Evolutionary conservation across 1,284 basidiomycete species (phyloP).

Genomic region (Schizophyllum commune): DNA sequence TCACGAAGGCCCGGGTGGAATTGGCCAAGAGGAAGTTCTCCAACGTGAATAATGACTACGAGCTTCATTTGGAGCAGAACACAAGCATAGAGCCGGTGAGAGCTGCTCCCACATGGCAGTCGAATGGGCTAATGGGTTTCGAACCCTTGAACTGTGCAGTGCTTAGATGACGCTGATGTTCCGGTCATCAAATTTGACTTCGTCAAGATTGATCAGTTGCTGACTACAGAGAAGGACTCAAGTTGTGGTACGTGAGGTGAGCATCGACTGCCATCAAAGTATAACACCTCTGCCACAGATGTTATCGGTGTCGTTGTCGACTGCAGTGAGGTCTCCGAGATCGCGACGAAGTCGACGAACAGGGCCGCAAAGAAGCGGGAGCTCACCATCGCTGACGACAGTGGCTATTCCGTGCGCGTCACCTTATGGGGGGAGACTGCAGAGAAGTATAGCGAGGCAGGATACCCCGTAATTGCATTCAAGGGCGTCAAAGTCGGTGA

Average conservation of each 20-base stretch:
- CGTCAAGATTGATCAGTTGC: conserved; percentile 58
- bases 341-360: too few species aligned
- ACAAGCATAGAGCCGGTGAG: conserved; percentile 78
- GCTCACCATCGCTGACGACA: conserved; percentile 81
- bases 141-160: conserved; percentile 35
- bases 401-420: conserved; percentile 72
- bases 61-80: conserved; percentile 79
- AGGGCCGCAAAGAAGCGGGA: too few species aligned
- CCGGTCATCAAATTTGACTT: conserved; percentile 85
- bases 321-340: too few species aligned
- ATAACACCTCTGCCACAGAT: too few species aligned
- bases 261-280: too few species aligned
- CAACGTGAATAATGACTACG: conserved; percentile 90
- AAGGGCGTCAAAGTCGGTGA: conserved; percentile 95
- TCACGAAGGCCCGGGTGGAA: conserved; percentile 87
- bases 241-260: conserved; percentile 69
- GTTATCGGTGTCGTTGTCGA: too few species aligned
- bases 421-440: conserved; percentile 98
- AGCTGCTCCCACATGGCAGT: conserved; percentile 1
- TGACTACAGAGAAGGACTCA: conserved; percentile 67
- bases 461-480: conserved; percentile 80
- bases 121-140: too few species aligned
- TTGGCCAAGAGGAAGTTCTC: conserved; percentile 98
- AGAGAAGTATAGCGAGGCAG: conserved; percentile 62
- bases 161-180: conserved; percentile 66